phyloP scores from a whole-genome alignment of 768 basidiomycete species.

The Pleurotus platypus region DNA sequence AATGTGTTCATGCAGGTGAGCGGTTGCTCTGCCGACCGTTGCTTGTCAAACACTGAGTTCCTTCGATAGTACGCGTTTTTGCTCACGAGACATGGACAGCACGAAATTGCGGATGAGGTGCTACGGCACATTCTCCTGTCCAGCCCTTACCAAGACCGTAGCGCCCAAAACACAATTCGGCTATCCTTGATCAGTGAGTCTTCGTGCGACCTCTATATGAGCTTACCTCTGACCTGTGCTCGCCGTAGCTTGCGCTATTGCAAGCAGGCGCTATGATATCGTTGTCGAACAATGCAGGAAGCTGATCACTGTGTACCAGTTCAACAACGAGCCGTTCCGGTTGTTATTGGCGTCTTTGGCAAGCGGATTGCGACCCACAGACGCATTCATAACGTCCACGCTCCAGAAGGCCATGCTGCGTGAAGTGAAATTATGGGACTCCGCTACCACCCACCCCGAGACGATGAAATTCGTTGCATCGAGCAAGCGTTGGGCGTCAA shows the following conservation, averaged over 20 bases:
- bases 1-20: constrained; percentile 80
- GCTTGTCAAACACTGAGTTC: neutral
- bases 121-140: constrained; percentile 73
- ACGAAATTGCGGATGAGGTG: constrained; percentile 68
- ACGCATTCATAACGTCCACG: constrained; percentile 72
- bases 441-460: constrained; percentile 61
- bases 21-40: neutral
- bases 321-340: constrained; percentile 82
- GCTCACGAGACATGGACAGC: constrained; percentile 58
- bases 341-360: constrained; percentile 72
- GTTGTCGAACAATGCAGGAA: constrained; percentile 77
- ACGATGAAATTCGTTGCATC: constrained; percentile 57
- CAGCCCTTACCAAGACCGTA: constrained; percentile 63
- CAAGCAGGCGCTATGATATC: constrained; percentile 46
- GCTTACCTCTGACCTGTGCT: neutral
- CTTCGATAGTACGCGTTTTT: constrained; percentile 67
- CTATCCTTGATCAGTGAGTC: constrained; percentile 71
- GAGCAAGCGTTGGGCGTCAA: constrained; percentile 52
- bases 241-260: constrained; percentile 66
- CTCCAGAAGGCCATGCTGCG: constrained; percentile 84
- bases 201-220: neutral
- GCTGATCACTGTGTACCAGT: constrained; percentile 72
- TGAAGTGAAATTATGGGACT: constrained; percentile 69
- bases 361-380: constrained; percentile 65
- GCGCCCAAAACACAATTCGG: constrained; percentile 67